Base-by-base conservation (phyloP, 495 filamentous ascomycete species). In the Terfezia boudieri region DNA sequence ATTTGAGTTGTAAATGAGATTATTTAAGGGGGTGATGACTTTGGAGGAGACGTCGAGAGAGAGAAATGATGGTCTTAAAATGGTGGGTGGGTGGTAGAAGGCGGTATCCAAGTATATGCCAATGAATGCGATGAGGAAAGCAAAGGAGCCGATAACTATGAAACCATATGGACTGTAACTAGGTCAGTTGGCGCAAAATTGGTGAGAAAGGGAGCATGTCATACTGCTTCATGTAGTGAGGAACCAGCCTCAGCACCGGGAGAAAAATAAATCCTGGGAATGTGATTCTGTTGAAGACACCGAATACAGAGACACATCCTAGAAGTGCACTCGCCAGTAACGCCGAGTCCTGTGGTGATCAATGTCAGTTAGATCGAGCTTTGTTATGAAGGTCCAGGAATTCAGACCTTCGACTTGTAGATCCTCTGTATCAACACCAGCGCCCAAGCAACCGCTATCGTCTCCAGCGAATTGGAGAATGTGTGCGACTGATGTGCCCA, bases 401-500 rank as follows among this genome's bases (percentile, higher is more conserved):
- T 66, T 71, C 11, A 71, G n/a, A 90, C 86, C 71, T 81, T 82
- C 59, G 78, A 78, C 37, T 77, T 80, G 37, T 79, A 68, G 58
- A 96, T 87, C 62, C 89, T 79, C 64, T 80, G 79, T 61, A 95
- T 83, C 62, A 96, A 71, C 52, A 95, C 86, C 67, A 98, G 64
- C 57, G 82, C 82, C 90, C 92, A 96, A 51, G 80, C 73, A 16
- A 98, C 88, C 36, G 84, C 74, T 60, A 98, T 72, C 1, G 90
- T 95, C 70, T 98, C 90, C 61, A 95, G 76, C 52, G 86, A 86
- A 68, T 98, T 98, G 65, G 90, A 96, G 69, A 98, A 96, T 37
- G 92, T 96, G 71, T 98, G 90, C 46, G 84, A 93, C 70, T 98
- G 90, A 71, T 84, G 94, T 46, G 92, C 94, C 92, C 90, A 96